phyloP scores from a whole-genome alignment of 2,329 filamentous ascomycete species.

The Fusarium sp. region DNA sequence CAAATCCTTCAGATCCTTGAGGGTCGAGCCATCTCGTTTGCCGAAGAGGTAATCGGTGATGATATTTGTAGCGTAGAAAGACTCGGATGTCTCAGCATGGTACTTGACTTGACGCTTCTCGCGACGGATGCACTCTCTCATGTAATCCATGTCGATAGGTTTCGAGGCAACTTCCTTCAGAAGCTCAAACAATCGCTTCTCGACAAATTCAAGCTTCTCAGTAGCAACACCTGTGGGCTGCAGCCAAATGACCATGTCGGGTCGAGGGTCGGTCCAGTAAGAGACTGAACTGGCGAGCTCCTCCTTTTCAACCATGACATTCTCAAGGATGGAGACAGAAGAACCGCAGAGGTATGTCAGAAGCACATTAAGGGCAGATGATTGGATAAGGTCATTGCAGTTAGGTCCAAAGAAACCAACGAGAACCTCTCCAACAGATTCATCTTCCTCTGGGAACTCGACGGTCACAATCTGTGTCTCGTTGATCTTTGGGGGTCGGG shows the following conservation, averaged over 20 bases:
- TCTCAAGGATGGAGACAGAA: constrained; percentile 91
- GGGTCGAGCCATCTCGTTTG: constrained; percentile 80
- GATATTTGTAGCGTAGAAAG: constrained; percentile 84
- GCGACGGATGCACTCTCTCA: constrained; percentile 85
- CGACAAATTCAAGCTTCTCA: constrained; percentile 82
- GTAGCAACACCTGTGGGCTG: constrained; percentile 88
- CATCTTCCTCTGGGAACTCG: constrained; percentile 96
- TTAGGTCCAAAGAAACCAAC: constrained; percentile 88
- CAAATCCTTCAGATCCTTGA: constrained; percentile 67
- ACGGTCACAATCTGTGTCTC: constrained; percentile 80
- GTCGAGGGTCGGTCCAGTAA: constrained; percentile 80
- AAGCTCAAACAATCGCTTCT: constrained; percentile 85
- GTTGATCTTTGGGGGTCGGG: constrained; percentile 75
- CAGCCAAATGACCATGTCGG: constrained; percentile 85
- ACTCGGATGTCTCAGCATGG: constrained; percentile 80
- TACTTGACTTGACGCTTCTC: constrained; percentile 85
- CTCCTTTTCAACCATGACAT: constrained; percentile 90
- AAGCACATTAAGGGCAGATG: constrained; percentile 80
- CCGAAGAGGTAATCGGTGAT: constrained; percentile 95
- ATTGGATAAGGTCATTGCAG: constrained; percentile 73
- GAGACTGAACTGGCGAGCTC: constrained; percentile 88
- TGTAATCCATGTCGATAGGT: constrained; percentile 87
- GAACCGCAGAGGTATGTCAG: constrained; percentile 91
- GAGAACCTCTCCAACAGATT: constrained; percentile 88
- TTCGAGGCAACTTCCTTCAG: constrained; percentile 82